Conservation (phyloP, 768 basidiomycete genomes). For the Pholiota conissans region DNA sequence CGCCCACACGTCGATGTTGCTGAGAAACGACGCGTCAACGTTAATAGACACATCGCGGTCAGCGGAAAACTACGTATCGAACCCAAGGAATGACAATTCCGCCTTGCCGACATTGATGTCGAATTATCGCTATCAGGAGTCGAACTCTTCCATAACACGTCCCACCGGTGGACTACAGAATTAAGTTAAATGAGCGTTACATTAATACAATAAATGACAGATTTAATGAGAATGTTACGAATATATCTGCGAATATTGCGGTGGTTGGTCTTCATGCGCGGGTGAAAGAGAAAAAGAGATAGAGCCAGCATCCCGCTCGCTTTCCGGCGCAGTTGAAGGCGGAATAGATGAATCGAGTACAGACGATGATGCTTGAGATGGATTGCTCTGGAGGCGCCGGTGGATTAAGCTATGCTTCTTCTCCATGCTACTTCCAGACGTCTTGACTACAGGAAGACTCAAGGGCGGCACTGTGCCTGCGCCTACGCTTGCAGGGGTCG, state of each 20-base stretch:
- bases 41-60: too few relatives aligned
- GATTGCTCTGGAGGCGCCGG: background rate
- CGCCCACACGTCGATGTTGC: too few relatives aligned
- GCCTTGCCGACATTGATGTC: too few relatives aligned
- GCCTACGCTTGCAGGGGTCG: background rate
- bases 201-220: background rate
- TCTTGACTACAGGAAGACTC: background rate
- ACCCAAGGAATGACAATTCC: too few relatives aligned
- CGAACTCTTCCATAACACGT: too few relatives aligned
- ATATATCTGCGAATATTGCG: background rate
- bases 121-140: too few relatives aligned
- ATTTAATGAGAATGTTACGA: background rate
- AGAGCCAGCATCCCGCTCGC: background rate
- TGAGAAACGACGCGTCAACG: too few relatives aligned
- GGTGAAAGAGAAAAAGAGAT: background rate
- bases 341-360: background rate
- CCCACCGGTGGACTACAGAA: too few relatives aligned
- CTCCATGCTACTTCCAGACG: background rate
- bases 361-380: background rate
- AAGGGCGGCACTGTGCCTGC: background rate
- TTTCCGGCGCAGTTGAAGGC: background rate
- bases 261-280: background rate
- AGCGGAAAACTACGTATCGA: too few relatives aligned
- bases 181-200: background rate
- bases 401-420: background rate